Conservation (phyloP, 2,329 filamentous ascomycete species). For the Thelonectria blattea region DNA sequence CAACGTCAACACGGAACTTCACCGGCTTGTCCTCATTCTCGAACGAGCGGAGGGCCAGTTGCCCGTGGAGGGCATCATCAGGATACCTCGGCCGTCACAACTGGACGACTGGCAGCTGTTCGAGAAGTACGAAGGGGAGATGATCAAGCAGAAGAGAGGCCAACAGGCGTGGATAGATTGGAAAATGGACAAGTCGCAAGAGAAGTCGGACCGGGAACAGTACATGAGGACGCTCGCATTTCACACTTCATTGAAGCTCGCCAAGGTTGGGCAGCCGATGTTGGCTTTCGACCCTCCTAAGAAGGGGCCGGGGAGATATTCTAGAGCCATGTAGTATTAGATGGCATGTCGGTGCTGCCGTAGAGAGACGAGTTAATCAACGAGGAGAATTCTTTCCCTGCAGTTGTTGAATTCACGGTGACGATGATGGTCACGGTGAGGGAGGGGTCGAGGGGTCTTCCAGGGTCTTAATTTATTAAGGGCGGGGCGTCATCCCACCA, state of each 20-base stretch:
- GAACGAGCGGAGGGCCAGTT: constrained; percentile 51
- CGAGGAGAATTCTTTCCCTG: neutral
- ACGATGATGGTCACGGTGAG: too few relatives aligned
- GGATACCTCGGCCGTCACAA: constrained; percentile 60
- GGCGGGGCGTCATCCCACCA: constrained; percentile 13
- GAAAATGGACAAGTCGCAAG: constrained; percentile 45
- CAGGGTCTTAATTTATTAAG: neutral
- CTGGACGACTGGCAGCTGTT: constrained; percentile 62
- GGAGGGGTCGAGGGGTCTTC: constrained; percentile 18
- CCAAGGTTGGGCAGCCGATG: constrained; percentile 16
- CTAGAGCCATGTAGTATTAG: neutral
- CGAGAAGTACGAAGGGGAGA: constrained; percentile 52
- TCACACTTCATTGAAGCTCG: constrained; percentile 33
- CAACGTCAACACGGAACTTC: constrained; percentile 40
- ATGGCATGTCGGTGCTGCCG: neutral
- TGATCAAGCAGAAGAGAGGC: constrained; percentile 48
- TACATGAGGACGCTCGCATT: constrained; percentile 38
- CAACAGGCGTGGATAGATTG: constrained; percentile 49
- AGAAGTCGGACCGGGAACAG: constrained; percentile 38
- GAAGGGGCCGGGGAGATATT: neutral
- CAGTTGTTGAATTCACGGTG: neutral
- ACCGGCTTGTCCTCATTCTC: constrained; percentile 54
- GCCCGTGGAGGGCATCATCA: constrained; percentile 49
- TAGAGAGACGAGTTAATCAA: neutral
- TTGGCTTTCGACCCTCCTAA: neutral